Evolutionary conservation across 768 basidiomycete genomes (phyloP), one percentile per base, ranked within the genome.

Genomic region (Tylopilus sp.): DNA sequence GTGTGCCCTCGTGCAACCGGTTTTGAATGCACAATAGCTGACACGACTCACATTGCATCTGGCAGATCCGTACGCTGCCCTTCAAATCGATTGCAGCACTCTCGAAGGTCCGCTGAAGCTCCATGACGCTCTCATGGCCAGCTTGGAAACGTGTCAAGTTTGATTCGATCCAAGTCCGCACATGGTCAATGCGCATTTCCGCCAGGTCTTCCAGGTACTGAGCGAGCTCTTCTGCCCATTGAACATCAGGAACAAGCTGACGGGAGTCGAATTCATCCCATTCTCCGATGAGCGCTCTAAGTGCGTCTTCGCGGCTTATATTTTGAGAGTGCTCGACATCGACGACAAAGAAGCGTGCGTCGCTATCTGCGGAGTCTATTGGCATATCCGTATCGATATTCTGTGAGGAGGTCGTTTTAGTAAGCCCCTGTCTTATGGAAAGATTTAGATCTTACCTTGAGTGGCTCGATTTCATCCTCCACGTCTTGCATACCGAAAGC

Each of bases 351-450:
- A 81, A 78, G 11, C 56, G 57, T 2, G 73, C 62, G 0, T 53
- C 37, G 6, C 71, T 70, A 62, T 81, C 79, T 1, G 60, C 45
- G 13, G 46, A 59, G 1, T 71, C 71, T 22, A 83, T 70, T 2
- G 68, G 54, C 5, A 64, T 31, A 52, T 81, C 78, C 6, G 76
- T 79, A 53, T 84, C 82, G n/a, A 83, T 61, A 60, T 83, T 82
- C 83, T 82, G 11, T 44, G 33, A 16, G 37, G 22, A 41, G 22
- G 50, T 7, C 25, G 50, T n/a, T 28, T 2, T 22, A 1, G 22
- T 12, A 45, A 13, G 16, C n/a, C 9, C 14, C 12, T 10, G 16
- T 33, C 26, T 36, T 21, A 2, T 4, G 21, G 16, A 53, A 36
- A 2, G 8, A 9, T 17, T 16, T 8, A 3, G n/a, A 31, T 4